Base-by-base conservation (phyloP, 164 flowering plant genomes). In the Chimonanthus praecox region DNA sequence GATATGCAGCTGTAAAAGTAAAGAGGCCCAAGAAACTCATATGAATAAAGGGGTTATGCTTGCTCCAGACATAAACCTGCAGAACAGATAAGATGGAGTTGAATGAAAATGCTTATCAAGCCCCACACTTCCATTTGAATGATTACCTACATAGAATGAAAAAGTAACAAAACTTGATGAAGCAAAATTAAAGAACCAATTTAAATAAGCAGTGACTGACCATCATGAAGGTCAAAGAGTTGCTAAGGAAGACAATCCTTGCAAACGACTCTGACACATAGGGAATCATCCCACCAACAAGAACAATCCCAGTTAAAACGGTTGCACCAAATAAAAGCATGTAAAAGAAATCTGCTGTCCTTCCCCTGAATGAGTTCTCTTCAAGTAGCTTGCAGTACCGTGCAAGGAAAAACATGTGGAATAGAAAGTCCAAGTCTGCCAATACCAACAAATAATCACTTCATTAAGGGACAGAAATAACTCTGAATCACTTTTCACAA, bases 41-140 rank as follows among this genome's bases (percentile, higher is more conserved):
- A 75, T 89, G 99, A 74, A 96, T 96, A 69, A 76, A 94, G 13
- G 99, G 99, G 81, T 94, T 94, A 82, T 92, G 98, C 84, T 96
- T 96, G 91, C 99, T 96, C 99, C 99, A 96, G 44, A 96, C 98
- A 84, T 96, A 96, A 45, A 96, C 99, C 99, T 95, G 85, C 20
- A 72, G 13, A 69, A 33, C 3, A 76, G 18, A 71, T 18, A 66
- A 58, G 1, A n/a, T 49, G 51, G 49, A 48, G 45, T 6, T 66
- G 68, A n/a, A 66, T 66, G 21, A 63, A 33, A 9, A 15, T 10
- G 18, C 20, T 66, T 66, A 43, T 45, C 64, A 20, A 10, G 21
- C 64, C n/a, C n/a, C 21, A 62, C 64, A 11, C 58, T 9, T 18
- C 48, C 58, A 68, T 45, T 45, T 47, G 49, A 47, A 66, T 6